phyloP scores from a whole-genome alignment of 257 asterid species.

The Coffea canephora region DNA sequence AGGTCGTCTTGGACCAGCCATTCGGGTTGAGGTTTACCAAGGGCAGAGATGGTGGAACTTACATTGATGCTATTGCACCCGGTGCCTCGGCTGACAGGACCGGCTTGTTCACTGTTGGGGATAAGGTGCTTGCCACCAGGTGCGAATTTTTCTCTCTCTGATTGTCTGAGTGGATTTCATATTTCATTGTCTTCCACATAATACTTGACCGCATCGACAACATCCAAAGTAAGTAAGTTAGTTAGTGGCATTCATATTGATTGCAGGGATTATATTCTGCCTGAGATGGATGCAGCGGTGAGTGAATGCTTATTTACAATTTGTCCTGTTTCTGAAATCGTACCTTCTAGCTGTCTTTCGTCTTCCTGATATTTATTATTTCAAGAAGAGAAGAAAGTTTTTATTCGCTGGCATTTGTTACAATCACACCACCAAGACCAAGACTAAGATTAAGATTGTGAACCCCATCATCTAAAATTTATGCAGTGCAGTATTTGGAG shows the following conservation, averaged over 20 bases:
- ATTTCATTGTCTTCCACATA: neutral
- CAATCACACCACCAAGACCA: neutral
- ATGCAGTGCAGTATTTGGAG: constrained; percentile 98
- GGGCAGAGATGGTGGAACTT: constrained; percentile 95
- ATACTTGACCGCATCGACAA: neutral
- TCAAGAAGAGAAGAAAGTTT: neutral
- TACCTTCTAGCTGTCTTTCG: no score
- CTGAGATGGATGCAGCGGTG: neutral
- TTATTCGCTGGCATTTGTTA: neutral
- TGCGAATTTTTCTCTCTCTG: neutral
- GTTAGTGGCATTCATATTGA: neutral
- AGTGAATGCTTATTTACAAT: neutral
- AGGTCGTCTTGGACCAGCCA: constrained; percentile 77
- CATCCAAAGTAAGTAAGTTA: neutral
- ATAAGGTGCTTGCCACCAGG: constrained; percentile 93
- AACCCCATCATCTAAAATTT: constrained; percentile 22
- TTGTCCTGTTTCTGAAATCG: neutral
- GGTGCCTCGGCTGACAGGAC: constrained; percentile 77
- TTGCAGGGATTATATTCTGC: neutral
- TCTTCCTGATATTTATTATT: neutral
- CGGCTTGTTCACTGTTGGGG: constrained; percentile 82
- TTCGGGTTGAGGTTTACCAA: constrained; percentile 70
- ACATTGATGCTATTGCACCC: constrained; percentile 87
- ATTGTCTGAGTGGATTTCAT: neutral
- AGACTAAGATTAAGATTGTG: constrained; percentile 21